A percentile compares a stretch with the other conserved stretches of the same genome.
Evolutionary conservation across 495 filamentous ascomycete genomes (phyloP).

Genomic region (Lasiosphaeria miniovina): DNA sequence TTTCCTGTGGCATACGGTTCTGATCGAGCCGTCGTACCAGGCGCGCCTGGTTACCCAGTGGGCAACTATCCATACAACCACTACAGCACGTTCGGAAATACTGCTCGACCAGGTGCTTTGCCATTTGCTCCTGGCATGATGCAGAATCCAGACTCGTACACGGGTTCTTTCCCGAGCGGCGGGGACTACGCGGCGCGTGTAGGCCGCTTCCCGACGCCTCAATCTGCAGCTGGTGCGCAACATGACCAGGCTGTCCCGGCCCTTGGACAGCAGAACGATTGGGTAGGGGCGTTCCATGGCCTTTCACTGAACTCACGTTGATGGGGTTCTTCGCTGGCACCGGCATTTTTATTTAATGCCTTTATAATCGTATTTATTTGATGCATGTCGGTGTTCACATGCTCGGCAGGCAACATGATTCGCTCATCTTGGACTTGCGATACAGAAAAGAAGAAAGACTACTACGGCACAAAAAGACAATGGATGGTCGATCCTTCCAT

Average conservation of each 20-base stretch:
- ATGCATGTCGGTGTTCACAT: slow-evolving; percentile 16
- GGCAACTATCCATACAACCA: slow-evolving; percentile 43
- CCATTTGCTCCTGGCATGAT: slow-evolving; percentile 35
- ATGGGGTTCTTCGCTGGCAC: slow-evolving; percentile 5
- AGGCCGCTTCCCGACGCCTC: slow-evolving; percentile 43
- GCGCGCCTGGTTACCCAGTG: slow-evolving; percentile 31
- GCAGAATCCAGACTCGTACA: slow-evolving; percentile 42
- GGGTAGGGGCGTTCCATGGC: slow-evolving; percentile 50
- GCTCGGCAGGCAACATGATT: slow-evolving; percentile 13
- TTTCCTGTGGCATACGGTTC: slow-evolving; percentile 35
- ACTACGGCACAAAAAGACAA: slow-evolving; percentile 22
- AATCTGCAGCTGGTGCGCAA: slow-evolving; percentile 28
- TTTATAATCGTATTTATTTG: slow-evolving; percentile 18
- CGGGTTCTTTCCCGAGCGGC: slow-evolving; percentile 38
- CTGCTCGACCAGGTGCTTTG: slow-evolving; percentile 35
- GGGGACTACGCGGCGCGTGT: slow-evolving; percentile 39
- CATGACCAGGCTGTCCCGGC: slow-evolving; percentile 37
- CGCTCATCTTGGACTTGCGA: slow-evolving; percentile 22
- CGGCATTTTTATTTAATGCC: slow-evolving; percentile 5
- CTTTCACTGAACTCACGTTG: slow-evolving; percentile 52
- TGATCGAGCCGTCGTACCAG: slow-evolving; percentile 34
- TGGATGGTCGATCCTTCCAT: slow-evolving; percentile 22
- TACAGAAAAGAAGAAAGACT: slow-evolving; percentile 20
- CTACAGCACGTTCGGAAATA: slow-evolving; percentile 37
- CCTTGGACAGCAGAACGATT: slow-evolving; percentile 39